These are phyloP conservation scores for Coleophoma cylindrospora DNA, from an alignment of 2,329 filamentous ascomycete genomes.

Conservation along the genomic window DNA sequence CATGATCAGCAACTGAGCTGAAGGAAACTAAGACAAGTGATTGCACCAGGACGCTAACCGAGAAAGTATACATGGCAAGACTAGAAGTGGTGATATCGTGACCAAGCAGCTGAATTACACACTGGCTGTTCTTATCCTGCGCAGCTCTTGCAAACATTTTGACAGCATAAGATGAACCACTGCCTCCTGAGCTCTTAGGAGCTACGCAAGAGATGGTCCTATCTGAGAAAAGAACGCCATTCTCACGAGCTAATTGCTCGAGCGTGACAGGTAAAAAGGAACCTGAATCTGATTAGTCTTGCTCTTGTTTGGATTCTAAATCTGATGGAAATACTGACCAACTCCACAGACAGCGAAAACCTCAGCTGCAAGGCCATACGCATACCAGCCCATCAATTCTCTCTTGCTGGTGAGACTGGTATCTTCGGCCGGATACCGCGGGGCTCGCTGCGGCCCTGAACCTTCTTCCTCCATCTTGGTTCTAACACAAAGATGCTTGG, in stretches of 20 bases:
- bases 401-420: constrained; percentile 75
- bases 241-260: constrained; percentile 85
- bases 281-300: constrained; percentile 38
- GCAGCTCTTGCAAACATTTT: constrained; percentile 18
- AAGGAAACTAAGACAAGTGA: constrained; percentile 90
- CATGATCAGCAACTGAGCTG: constrained; percentile 91
- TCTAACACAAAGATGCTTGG: too few relatives aligned
- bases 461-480: constrained; percentile 44
- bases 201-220: constrained; percentile 68
- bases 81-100: constrained; percentile 89
- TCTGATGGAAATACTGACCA: constrained; percentile 44
- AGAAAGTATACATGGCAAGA: constrained; percentile 98
- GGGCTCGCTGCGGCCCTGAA: constrained; percentile 47
- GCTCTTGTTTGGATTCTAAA: too few relatives aligned
- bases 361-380: constrained; percentile 92
- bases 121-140: constrained; percentile 34
- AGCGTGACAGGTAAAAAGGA: constrained; percentile 94
- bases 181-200: constrained; percentile 10
- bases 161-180: constrained; percentile 7
- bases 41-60: constrained; percentile 82
- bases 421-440: constrained; percentile 76
- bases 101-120: constrained; percentile 76
- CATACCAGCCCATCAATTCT: constrained; percentile 90
- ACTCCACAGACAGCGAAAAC: constrained; percentile 90
- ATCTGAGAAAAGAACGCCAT: constrained; percentile 78